A percentile compares a stretch with the other conserved stretches of the same genome.
phyloP scores from a whole-genome alignment of 768 basidiomycete species.

The Lentinus brumalis region DNA sequence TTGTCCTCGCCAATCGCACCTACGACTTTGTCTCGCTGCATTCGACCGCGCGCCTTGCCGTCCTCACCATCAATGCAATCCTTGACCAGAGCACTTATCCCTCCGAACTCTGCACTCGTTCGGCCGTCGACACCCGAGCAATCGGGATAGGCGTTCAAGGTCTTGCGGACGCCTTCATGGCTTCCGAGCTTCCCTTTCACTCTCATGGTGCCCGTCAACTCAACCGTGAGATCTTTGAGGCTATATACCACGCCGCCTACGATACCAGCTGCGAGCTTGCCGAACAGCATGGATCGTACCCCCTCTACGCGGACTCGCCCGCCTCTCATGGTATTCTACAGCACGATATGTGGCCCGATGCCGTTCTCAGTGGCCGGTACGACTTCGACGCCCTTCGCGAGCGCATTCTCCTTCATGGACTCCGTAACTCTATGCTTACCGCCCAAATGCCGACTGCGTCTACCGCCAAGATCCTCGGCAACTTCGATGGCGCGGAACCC shows the following conservation, averaged over 20 bases:
- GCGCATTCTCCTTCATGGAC: not conserved
- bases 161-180: not conserved
- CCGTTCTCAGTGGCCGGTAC: not conserved
- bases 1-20: not conserved
- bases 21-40: not conserved
- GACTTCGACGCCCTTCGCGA: not conserved
- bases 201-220: not conserved
- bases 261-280: not conserved
- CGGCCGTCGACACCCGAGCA: not conserved
- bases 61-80: not conserved
- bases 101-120: not conserved
- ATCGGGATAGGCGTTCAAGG: not conserved
- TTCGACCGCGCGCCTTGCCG: not conserved
- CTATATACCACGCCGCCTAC: not conserved
- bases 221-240: not conserved
- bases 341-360: not conserved
- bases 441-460: not conserved
- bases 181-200: not conserved
- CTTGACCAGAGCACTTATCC: not conserved
- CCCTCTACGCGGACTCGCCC: not conserved
- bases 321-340: not conserved
- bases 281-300: not conserved
- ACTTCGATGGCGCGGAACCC: not conserved
- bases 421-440: not conserved
- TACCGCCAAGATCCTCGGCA: not conserved